Evolutionary conservation across 176 grass and related monocot genomes (phyloP), one percentile per base, ranked within the genome.

Genomic region (Rhynchospora breviuscula): DNA sequence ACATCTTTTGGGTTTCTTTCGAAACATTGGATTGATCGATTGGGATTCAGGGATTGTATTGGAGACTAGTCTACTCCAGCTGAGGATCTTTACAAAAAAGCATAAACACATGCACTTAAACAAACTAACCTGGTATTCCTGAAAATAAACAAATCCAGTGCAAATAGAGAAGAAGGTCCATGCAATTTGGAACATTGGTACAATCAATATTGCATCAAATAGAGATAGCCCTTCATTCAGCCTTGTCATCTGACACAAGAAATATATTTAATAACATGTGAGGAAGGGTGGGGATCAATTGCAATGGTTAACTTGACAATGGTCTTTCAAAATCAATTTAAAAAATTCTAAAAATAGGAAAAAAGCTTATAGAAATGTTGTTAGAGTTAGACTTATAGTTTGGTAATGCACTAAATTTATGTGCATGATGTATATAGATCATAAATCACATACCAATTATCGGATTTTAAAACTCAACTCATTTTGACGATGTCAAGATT

Each of bases 61-160:
- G 47, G 71, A 13, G 22, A 29, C 7, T 67, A 8, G 13, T 40
- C 29, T 67, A 67, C 64, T 67, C 13, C 64, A 6, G 64, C 12
- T 7, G 29, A 40, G 12, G 64, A 10, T 13, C 62, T 65, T 65
- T 65, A 65, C 31, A 49, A 10, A 25, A 74, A 51, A 5, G 48
- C 10, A 44, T 11, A 78, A 13, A 68, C 58, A 83, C 12, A 67
- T 43, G 51, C 12, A 84, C 13, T 57, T 45, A 84, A 14, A 84
- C 12, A 64, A 56, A 81, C 90, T 87, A 85, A 95, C 96, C 91
- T 93, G 92, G 90, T 98, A 98, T 85, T 98, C 96, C 79, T 98
- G 96, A 85, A 98, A 98, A 86, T 98, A 98, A 66, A 98, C 93
- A 98, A 98, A 95, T 90, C 96, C 96, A 72, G 96, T 98, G 85